Percentiles rank a stretch among this genome's conserved stretches.
Conservation (phyloP, 352 stramenopile genomes). For the Phytophthora megakarya region DNA sequence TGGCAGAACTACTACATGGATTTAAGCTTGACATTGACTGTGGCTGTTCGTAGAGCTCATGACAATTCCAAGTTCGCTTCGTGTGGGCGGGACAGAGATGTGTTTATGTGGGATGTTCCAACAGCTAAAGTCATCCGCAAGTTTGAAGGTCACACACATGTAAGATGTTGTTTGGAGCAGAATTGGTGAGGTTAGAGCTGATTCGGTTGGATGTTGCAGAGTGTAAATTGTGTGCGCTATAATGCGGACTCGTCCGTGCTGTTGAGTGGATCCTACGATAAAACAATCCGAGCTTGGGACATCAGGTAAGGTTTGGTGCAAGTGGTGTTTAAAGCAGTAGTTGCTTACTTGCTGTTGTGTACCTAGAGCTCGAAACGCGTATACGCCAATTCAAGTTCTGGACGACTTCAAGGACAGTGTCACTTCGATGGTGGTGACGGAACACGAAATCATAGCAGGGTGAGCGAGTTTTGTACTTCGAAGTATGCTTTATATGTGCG, state of each 20-base stretch:
- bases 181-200: not conserved
- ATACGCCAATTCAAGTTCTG: conserved; percentile 82
- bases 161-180: conserved; percentile 12
- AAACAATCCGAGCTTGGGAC: conserved; percentile 82
- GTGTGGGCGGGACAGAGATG: conserved; percentile 83
- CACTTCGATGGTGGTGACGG: conserved; percentile 77
- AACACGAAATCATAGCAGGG: conserved; percentile 84
- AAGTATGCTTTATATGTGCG: no score
- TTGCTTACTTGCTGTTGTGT: conserved; percentile 6
- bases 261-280: conserved; percentile 88
- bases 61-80: conserved; percentile 90
- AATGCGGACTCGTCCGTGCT: conserved; percentile 84
- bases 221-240: conserved; percentile 86
- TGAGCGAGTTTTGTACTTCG: conserved; percentile 30
- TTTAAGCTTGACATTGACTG: not conserved
- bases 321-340: not conserved
- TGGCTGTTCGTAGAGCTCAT: conserved; percentile 49
- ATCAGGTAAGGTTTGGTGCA: conserved; percentile 43
- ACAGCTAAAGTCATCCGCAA: conserved; percentile 88
- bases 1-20: not conserved
- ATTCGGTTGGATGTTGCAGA: conserved; percentile 37
- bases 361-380: conserved; percentile 69
- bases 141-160: conserved; percentile 86
- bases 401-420: conserved; percentile 91
- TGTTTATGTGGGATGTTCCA: conserved; percentile 90